A percentile compares a stretch with the other conserved stretches of the same genome.
Conservation (phyloP, 75 land plant genomes). For the Cupressus sempervirens region DNA sequence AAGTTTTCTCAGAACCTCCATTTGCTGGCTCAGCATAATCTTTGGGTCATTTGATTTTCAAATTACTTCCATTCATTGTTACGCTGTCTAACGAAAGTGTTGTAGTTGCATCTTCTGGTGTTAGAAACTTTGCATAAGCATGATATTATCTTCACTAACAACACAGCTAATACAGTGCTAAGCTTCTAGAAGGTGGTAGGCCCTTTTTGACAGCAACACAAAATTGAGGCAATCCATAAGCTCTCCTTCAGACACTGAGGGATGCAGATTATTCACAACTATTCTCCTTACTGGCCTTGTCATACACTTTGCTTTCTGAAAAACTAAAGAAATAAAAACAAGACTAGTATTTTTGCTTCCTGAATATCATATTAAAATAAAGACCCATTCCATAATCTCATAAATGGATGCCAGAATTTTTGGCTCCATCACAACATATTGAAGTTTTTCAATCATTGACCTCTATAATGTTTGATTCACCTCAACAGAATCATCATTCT, state of each 20-base stretch:
- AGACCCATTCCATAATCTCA: too few relatives aligned
- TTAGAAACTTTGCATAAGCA: slow-evolving; percentile 90
- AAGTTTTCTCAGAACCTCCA: too few relatives aligned
- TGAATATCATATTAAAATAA: too few relatives aligned
- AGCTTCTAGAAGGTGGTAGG: slow-evolving; percentile 53
- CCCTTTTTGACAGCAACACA: slow-evolving; percentile 58
- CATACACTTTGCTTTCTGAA: too few relatives aligned
- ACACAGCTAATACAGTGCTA: slow-evolving; percentile 86
- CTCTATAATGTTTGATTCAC: too few relatives aligned
- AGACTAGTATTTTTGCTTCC: too few relatives aligned
- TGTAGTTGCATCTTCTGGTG: slow-evolving; percentile 92
- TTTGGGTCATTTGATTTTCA: slow-evolving; percentile 87
- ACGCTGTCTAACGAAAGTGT: slow-evolving; percentile 86
- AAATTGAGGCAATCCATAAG: slow-evolving; percentile 72
- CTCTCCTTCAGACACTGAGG: slow-evolving; percentile 75
- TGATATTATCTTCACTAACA: slow-evolving; percentile 83
- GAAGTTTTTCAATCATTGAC: too few relatives aligned
- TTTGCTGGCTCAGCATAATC: slow-evolving; percentile 68
- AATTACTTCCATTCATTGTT: slow-evolving; percentile 53
- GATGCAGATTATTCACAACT: slow-evolving; percentile 69
- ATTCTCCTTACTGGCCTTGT: slow-evolving; percentile 87
- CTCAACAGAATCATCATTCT: too few relatives aligned
- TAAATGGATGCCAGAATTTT: too few relatives aligned
- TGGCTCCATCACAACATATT: too few relatives aligned
- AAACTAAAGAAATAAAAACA: too few relatives aligned